Conservation (phyloP, 768 basidiomycete genomes). For the Tricholoma sp. region DNA sequence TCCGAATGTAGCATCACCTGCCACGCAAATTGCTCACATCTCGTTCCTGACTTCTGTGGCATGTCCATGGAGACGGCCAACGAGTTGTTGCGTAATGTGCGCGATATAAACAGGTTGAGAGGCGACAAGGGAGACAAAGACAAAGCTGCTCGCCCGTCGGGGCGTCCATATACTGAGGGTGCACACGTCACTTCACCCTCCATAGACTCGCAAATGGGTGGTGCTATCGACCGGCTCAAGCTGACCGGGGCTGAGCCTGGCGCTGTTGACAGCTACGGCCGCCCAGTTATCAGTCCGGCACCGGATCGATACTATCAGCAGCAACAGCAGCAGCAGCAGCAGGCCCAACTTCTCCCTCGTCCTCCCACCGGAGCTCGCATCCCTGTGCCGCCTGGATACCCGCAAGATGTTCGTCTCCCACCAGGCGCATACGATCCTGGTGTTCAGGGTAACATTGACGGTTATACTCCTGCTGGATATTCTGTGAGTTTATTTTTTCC, state of each 20-base stretch:
- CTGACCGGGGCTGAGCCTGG: conserved; percentile 35
- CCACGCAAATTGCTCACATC: conserved; percentile 95
- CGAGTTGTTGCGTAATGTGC: conserved; percentile 82
- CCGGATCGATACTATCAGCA: conserved; percentile 37
- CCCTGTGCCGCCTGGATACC: conserved; percentile 40
- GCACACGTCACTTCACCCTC: conserved; percentile 28
- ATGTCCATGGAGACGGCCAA: conserved; percentile 99
- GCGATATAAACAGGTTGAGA: conserved; percentile 80
- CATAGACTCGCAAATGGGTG: conserved; percentile 23
- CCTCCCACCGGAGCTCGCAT: conserved; percentile 40
- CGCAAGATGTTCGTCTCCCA: conserved; percentile 31
- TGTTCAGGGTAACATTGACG: conserved; percentile 19
- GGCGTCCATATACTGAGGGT: conserved; percentile 27
- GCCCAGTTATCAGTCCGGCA: conserved; percentile 29
- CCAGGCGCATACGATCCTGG: conserved; percentile 28
- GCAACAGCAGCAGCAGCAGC: conserved; percentile 21
- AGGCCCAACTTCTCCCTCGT: conserved; percentile 26
- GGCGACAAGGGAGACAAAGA: conserved; percentile 21
- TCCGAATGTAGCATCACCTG: conserved; percentile 96
- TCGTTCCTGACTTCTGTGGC: conserved; percentile 98
- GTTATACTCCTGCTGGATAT: conserved; percentile 30
- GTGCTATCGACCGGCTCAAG: conserved; percentile 41
- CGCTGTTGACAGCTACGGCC: conserved; percentile 31
- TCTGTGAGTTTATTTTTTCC: conserved; percentile 19
- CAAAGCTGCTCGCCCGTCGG: conserved; percentile 37